Evolutionary conservation across 129 eudicot species (phyloP).

Genomic region (Centrapalus pauciflorus): DNA sequence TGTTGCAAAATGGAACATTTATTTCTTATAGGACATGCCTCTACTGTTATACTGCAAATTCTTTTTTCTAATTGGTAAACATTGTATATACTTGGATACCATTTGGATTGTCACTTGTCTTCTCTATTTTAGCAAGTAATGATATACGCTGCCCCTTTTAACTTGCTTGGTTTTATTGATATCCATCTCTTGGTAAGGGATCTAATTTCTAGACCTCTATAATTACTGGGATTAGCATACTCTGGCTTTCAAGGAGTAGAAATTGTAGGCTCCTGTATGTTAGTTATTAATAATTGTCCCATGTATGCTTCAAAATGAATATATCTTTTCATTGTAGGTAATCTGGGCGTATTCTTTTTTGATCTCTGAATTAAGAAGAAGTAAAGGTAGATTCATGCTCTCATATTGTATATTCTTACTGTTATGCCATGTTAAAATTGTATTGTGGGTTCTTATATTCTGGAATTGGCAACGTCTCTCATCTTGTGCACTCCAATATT

Average conservation of each 20-base stretch:
- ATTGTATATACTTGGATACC: not conserved
- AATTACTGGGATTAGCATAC: not conserved
- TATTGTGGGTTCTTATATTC: conserved; percentile 5
- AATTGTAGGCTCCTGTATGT: conserved; percentile 35
- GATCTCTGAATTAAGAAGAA: conserved; percentile 99
- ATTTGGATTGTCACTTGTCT: not conserved
- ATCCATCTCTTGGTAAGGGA: not conserved
- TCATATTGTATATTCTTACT: conserved; percentile 30
- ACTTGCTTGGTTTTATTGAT: not conserved
- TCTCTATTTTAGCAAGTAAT: not conserved
- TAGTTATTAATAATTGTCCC: conserved; percentile 39
- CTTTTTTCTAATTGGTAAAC: not conserved
- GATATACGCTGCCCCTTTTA: not conserved
- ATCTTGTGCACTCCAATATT: not conserved
- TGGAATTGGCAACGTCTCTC: not conserved
- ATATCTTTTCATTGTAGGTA: conserved; percentile 95
- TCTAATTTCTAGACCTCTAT: not conserved
- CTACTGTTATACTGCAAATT: not conserved
- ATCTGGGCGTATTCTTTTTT: conserved; percentile 80
- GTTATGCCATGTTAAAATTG: conserved; percentile 8
- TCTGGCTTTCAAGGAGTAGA: conserved; percentile 14
- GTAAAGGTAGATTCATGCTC: conserved; percentile 96
- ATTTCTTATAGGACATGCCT: not conserved
- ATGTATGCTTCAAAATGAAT: conserved; percentile 72
- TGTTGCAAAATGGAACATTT: conserved; percentile 14